These are phyloP conservation scores for Leccinum subtestaceum DNA, from an alignment of 768 basidiomycete species.

Conservation along the genomic window DNA sequence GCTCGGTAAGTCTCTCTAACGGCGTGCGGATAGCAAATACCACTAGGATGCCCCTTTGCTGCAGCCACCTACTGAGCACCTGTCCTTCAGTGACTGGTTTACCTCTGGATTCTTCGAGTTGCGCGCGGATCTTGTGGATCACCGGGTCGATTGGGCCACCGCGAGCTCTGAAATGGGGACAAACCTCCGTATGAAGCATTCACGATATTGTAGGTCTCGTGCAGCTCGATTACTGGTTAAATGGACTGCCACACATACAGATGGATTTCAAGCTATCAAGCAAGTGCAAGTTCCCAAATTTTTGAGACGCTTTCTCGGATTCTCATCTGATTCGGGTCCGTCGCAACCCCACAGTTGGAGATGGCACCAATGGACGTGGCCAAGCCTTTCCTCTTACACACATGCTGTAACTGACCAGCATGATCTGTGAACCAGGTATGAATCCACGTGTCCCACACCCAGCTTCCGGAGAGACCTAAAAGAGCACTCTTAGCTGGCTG, in stretches of 20 bases:
- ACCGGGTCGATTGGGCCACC: background rate
- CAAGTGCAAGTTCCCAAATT: background rate
- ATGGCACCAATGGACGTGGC: too few relatives aligned
- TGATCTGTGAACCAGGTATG: too few relatives aligned
- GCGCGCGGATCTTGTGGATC: background rate
- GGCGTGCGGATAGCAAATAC: background rate
- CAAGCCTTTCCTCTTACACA: too few relatives aligned
- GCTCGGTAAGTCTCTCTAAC: background rate
- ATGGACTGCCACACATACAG: slow-evolving; percentile 7
- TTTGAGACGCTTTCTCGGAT: background rate
- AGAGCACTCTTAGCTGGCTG: too few relatives aligned
- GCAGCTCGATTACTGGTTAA: slow-evolving; percentile 1
- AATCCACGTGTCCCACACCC: too few relatives aligned
- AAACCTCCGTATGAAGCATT: slow-evolving; percentile 4
- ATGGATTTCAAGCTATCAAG: slow-evolving; percentile 1
- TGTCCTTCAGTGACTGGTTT: slow-evolving; percentile 3
- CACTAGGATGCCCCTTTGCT: slow-evolving; percentile 2
- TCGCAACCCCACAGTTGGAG: background rate
- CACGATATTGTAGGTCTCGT: slow-evolving; percentile 1
- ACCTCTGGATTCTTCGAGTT: background rate
- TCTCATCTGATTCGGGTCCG: background rate
- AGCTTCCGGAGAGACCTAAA: too few relatives aligned
- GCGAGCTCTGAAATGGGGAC: background rate
- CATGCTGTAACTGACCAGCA: too few relatives aligned
- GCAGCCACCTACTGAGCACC: slow-evolving; percentile 1